Conservation (phyloP, 2,329 filamentous ascomycete species). For the Proliferodiscus dingleyae region DNA sequence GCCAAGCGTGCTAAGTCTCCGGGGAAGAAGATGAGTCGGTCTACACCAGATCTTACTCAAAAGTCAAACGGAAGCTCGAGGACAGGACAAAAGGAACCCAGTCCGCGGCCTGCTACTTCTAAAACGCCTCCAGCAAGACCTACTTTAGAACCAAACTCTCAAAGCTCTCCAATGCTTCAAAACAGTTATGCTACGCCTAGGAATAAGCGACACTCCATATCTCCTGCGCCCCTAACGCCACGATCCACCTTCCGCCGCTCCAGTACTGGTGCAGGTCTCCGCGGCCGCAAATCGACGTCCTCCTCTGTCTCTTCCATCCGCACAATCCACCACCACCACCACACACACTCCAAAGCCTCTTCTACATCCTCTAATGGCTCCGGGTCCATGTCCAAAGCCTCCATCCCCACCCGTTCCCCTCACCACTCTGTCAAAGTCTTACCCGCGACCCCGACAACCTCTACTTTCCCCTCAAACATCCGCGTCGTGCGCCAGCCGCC, state of each 20-base stretch:
- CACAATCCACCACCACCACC: constrained; percentile 80
- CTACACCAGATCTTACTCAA: constrained; percentile 54
- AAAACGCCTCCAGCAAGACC: constrained; percentile 35
- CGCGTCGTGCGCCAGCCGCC: constrained; percentile 67
- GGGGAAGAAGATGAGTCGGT: constrained; percentile 35
- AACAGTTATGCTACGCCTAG: constrained; percentile 37
- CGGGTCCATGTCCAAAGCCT: constrained; percentile 65
- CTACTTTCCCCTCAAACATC: constrained; percentile 77
- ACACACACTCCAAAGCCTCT: constrained; percentile 89
- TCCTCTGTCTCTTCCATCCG: constrained; percentile 91
- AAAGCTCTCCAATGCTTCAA: constrained; percentile 28
- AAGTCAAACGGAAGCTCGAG: constrained; percentile 39
- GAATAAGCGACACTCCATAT: constrained; percentile 75
- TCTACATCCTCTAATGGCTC: constrained; percentile 82
- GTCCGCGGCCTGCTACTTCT: constrained; percentile 55
- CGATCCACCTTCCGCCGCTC: constrained; percentile 79
- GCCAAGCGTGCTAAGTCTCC: constrained; percentile 59
- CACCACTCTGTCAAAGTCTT: constrained; percentile 94
- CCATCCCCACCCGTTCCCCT: constrained; percentile 64
- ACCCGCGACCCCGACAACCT: constrained; percentile 75
- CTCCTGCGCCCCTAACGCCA: constrained; percentile 82
- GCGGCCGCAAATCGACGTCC: constrained; percentile 91
- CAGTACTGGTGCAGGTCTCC: constrained; percentile 73
- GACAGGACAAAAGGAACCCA: constrained; percentile 47
- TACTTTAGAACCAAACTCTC: constrained; percentile 31